Evolutionary conservation across 257 asterid species (phyloP), one percentile per base, ranked within the genome.

Genomic region (Plantago major): DNA sequence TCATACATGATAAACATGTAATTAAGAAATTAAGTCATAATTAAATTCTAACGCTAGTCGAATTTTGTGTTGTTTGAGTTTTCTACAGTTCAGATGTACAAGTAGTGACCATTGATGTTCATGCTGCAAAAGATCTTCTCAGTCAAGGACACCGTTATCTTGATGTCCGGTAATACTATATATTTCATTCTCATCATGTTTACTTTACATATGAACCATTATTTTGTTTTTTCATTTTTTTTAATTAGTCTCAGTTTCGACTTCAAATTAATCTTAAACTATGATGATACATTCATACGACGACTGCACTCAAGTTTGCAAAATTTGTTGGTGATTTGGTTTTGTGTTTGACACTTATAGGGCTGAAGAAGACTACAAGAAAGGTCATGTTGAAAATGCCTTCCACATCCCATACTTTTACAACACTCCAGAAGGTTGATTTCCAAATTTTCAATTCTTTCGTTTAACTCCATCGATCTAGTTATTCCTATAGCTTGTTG

Each of bases 161-260:
- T 45, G 64, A 60, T 11, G 64, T 60, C 43, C 44, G 64, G 64
- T 60, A 43, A 43, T 58, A n/a, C n/a, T n/a, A n/a, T n/a, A n/a
- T 4, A 12, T 30, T 1, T 55, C 14, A 54, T 9, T 5, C 10
- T 14, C 16, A 0, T 15, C 10, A n/a, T 14, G 22, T 15, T 33
- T 33, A 1, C 40, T 33, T 33, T 33, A 33, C 1, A 22, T 22
- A 22, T 22, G 26, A 22, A 22, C 26, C 26, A 22, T 22, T 2
- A 22, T 22, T 22, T 22, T n/a, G n/a, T 22, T 22, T 22, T 22
- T 2, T 22, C 1, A 22, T 22, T n/a, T n/a, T n/a, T n/a, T n/a
- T n/a, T 2, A 22, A 22, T 22, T 22, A 2, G 1, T 22, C 26
- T 22, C 26, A 22, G 26, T 22, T 22, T 22, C 26, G 26, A 22